Percentiles rank a stretch among this genome's conserved stretches.
Conservation (phyloP, 2,329 filamentous ascomycete species). For the Xylaria sp. region DNA sequence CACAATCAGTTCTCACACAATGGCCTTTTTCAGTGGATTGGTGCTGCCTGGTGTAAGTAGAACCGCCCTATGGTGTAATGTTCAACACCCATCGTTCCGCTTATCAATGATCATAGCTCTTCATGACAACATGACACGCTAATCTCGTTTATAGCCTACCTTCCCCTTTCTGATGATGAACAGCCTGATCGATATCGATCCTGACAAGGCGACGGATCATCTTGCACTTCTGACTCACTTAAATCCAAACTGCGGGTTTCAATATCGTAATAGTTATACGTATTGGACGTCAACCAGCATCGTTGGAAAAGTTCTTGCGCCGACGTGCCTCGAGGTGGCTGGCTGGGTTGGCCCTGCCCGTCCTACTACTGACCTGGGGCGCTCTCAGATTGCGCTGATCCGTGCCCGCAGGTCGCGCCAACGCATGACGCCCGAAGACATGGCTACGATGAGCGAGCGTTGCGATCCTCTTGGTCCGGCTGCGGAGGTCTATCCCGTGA, state of each 20-base stretch:
- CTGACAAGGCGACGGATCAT: conserved; percentile 72
- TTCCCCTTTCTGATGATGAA: conserved; percentile 84
- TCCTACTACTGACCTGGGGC: conserved; percentile 72
- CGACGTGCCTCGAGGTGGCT: conserved; percentile 75
- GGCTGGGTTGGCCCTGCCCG: conserved; percentile 81
- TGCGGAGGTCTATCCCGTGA: conserved; percentile 70
- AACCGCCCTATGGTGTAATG: background rate
- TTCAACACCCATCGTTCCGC: background rate
- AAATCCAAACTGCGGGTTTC: conserved; percentile 77
- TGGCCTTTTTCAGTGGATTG: conserved; percentile 81
- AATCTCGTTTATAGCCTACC: conserved; percentile 57
- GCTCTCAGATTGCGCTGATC: conserved; percentile 76
- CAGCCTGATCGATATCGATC: conserved; percentile 78
- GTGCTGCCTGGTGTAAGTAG: conserved; percentile 73
- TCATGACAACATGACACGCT: conserved; percentile 29
- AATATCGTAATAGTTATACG: conserved; percentile 78
- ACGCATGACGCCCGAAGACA: conserved; percentile 67
- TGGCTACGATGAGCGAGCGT: conserved; percentile 73
- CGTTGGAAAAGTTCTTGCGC: conserved; percentile 79
- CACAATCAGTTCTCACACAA: conserved; percentile 73
- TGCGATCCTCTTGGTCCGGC: conserved; percentile 76
- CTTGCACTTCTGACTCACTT: conserved; percentile 75
- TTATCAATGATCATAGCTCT: background rate
- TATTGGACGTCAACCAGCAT: conserved; percentile 81
- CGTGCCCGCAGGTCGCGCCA: conserved; percentile 69